A percentile compares a stretch with the other conserved stretches of the same genome.
phyloP scores from a whole-genome alignment of 139 green algal genomes.

The Chlamydomonas sp. region DNA sequence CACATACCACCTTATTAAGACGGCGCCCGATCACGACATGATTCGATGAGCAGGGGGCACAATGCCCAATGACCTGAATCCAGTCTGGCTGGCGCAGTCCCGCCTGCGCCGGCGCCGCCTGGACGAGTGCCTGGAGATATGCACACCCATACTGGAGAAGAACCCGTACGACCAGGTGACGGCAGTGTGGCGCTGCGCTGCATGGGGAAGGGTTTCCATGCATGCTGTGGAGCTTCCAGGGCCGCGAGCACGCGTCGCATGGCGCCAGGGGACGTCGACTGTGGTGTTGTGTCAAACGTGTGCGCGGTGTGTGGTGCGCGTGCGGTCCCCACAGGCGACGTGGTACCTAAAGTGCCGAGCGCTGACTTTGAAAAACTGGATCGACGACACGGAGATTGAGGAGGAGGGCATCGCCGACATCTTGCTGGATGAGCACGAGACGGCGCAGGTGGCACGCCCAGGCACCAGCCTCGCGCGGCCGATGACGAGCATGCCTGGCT shows the following conservation, averaged over 20 bases:
- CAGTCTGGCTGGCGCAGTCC: constrained; percentile 57
- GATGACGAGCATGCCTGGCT: constrained; percentile 4
- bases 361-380: constrained; percentile 67
- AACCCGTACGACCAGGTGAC: constrained; percentile 68
- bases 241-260: too few relatives aligned
- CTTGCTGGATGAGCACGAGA: constrained; percentile 64
- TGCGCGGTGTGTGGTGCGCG: background rate
- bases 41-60: too few relatives aligned
- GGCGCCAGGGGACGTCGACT: background rate
- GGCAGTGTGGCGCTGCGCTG: background rate
- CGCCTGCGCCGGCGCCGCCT: constrained; percentile 43
- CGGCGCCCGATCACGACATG: too few relatives aligned
- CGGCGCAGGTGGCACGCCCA: constrained; percentile 47
- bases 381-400: constrained; percentile 76
- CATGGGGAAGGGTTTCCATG: background rate
- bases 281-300: background rate
- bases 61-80: constrained; percentile 42
- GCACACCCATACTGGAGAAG: constrained; percentile 47
- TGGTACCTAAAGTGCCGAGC: constrained; percentile 74
- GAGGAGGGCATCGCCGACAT: constrained; percentile 66
- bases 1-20: too few relatives aligned
- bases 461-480: constrained; percentile 50
- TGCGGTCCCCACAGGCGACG: constrained; percentile 34
- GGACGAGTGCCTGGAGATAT: constrained; percentile 61
- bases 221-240: too few relatives aligned